Conservation (phyloP, 2,329 filamentous ascomycete genomes). For the Ophiocordyceps australis region DNA sequence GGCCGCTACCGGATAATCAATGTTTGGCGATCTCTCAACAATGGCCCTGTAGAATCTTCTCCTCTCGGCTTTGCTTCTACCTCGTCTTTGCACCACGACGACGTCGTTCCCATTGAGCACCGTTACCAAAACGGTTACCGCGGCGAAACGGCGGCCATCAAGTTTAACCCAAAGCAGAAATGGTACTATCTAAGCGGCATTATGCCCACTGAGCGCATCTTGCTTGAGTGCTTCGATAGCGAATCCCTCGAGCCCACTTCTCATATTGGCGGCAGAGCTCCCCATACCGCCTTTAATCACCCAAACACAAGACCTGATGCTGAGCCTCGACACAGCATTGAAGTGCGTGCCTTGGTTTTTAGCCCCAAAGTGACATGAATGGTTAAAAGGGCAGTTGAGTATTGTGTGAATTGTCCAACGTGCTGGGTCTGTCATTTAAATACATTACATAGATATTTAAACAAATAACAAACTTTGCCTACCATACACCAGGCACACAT, state of each 20-base stretch:
- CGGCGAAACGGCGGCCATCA: conserved; percentile 59
- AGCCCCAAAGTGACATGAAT: conserved; percentile 32
- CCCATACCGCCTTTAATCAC: conserved; percentile 69
- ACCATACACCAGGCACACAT: no score
- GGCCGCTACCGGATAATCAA: conserved; percentile 72
- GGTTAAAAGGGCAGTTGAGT: no score
- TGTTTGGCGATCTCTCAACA: conserved; percentile 56
- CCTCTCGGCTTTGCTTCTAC: conserved; percentile 55
- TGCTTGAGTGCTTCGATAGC: conserved; percentile 67
- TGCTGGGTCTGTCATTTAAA: neutral
- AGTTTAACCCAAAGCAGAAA: conserved; percentile 38
- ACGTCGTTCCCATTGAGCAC: conserved; percentile 57
- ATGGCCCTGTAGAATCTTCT: conserved; percentile 41
- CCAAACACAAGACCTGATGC: conserved; percentile 52
- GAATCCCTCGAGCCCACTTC: conserved; percentile 30
- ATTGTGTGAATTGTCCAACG: no score
- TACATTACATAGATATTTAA: no score
- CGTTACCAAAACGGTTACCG: conserved; percentile 44
- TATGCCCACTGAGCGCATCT: conserved; percentile 50
- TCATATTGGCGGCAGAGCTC: conserved; percentile 35
- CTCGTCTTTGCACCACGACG: conserved; percentile 36
- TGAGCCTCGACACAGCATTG: conserved; percentile 68
- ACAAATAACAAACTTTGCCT: no score
- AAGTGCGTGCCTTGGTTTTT: conserved; percentile 75
- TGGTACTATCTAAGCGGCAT: conserved; percentile 76